These are phyloP conservation scores for Phytophthora hybrid DNA, from an alignment of 352 stramenopile species.

Conservation along the genomic window DNA sequence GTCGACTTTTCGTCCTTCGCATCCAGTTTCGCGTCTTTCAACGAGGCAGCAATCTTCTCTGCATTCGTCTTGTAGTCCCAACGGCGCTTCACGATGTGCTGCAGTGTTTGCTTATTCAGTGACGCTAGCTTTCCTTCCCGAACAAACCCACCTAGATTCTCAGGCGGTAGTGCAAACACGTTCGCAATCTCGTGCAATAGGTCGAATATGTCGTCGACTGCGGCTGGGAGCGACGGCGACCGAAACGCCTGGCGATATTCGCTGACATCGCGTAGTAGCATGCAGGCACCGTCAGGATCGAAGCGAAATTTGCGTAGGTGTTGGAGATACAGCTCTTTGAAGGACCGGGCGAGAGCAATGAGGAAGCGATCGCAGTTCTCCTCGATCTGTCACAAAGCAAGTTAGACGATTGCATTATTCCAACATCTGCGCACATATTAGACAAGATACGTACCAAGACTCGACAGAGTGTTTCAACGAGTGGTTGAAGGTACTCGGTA, in stretches of 20 bases:
- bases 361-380: conserved; percentile 79
- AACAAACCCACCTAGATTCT: conserved; percentile 83
- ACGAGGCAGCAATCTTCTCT: conserved; percentile 72
- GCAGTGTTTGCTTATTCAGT: conserved; percentile 65
- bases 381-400: conserved; percentile 41
- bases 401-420: neutral
- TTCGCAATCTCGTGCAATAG: conserved; percentile 86
- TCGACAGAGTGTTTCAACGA: conserved; percentile 56
- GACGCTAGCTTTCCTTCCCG: conserved; percentile 75
- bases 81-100: conserved; percentile 77
- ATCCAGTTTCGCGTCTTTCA: conserved; percentile 30
- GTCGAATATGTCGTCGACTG: conserved; percentile 78
- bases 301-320: conserved; percentile 84
- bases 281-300: conserved; percentile 82
- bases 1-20: conserved; percentile 25
- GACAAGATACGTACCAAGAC: conserved; percentile 55
- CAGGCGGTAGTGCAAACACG: conserved; percentile 77
- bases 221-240: conserved; percentile 26
- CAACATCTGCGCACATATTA: neutral
- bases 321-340: conserved; percentile 81
- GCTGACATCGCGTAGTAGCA: conserved; percentile 83
- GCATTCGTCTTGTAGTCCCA: conserved; percentile 87
- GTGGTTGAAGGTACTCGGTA: conserved; percentile 74
- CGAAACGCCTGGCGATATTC: conserved; percentile 78
- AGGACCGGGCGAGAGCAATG: conserved; percentile 52